Evolutionary conservation across 768 basidiomycete genomes (phyloP), one percentile per base, ranked within the genome.

Genomic region (Suillus brevipes): DNA sequence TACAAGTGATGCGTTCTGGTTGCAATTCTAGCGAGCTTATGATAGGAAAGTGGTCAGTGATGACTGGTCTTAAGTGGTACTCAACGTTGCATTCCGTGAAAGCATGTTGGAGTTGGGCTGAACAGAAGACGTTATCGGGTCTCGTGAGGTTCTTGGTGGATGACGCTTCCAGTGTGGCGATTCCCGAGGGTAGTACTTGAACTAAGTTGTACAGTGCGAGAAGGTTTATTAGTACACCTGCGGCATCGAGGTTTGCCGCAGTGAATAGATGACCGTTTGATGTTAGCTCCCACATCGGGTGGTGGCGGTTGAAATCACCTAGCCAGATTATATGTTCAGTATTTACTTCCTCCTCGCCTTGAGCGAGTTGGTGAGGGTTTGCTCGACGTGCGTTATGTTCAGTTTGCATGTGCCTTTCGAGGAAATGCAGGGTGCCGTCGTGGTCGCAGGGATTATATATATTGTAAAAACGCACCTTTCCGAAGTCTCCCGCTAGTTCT

Each of bases 1-100:
- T n/a, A n/a, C n/a, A n/a, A n/a, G n/a, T n/a, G n/a, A n/a, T 36
- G 34, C n/a, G 4, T 18, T 52, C 28, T 0, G 52, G 52, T 0
- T 9, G 8, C 0, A 53, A 5, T 8, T 53, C 28, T 1, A 53
- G 0, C 0, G 1, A 2, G 9, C 52, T 53, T 0, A 53, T 20
- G 0, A 34, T 34, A 0, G 52, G 52, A 1, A 31, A 53, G 1
- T 53, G 31, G 10, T 53, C 31, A 2, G 31, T 53, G 0, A 53
- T 12, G 1, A 53, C 28, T 20, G 52, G 52, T 2, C 52, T 2
- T 1, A 53, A 4, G 2, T 53, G 52, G 4, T 53, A 12, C 1
- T 34, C 28, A 0, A 53, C 10, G 2, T 12, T 20, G 28, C 52
- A 53, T 1, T 36, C 6, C 6, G 6, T 36, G 34, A 36, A 36